Base-by-base conservation (phyloP, 306 rosid species). In the Cicer cuneatum region DNA sequence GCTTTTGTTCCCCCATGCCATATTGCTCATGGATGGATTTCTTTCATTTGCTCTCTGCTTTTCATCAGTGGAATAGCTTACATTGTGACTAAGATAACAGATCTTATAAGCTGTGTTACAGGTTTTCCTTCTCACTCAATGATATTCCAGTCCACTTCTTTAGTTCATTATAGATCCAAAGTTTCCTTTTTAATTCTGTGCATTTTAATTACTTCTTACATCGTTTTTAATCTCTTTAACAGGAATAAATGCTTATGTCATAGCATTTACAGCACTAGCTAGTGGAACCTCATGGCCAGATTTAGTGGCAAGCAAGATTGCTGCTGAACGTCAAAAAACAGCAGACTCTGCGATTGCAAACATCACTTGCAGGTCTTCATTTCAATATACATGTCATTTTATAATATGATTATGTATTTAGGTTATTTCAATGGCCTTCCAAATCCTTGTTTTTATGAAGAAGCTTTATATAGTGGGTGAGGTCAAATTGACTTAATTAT, bases 311-410 rank as follows among this genome's bases (percentile, higher is more conserved):
- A 94, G 98, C 82, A 94, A 83, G 91, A 94, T 94, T 79, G 98
- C 98, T 73, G 95, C 96, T 39, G 92, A 94, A 84, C 98, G 98
- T 49, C 98, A 91, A 85, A 53, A 78, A 72, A 94, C 96, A 8
- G 98, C 98, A 4, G 97, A 94, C 73, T 94, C 98, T 14, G 97
- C 98, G 72, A 91, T 94, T 75, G 98, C 98, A 73, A 94, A 94
- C 82, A 94, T 94, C 75, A 94, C 97, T 64, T 94, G 98, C 98
- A 94, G 98, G 98, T 94, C 21, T 82, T 60, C 48, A 75, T 74
- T 78, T 5, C 13, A 69, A 46, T 18, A 54, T 68, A 68, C 76
- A 52, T 69, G 77, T 75, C 71, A 67, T 69, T 56, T 38, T 33
- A 12, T 21, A 40, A 45, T 73, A 45, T 19, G 43, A 74, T 24